These are phyloP conservation scores for Plenodomus tracheiphilus DNA, from an alignment of 2,329 filamentous ascomycete genomes.

Conservation along the genomic window DNA sequence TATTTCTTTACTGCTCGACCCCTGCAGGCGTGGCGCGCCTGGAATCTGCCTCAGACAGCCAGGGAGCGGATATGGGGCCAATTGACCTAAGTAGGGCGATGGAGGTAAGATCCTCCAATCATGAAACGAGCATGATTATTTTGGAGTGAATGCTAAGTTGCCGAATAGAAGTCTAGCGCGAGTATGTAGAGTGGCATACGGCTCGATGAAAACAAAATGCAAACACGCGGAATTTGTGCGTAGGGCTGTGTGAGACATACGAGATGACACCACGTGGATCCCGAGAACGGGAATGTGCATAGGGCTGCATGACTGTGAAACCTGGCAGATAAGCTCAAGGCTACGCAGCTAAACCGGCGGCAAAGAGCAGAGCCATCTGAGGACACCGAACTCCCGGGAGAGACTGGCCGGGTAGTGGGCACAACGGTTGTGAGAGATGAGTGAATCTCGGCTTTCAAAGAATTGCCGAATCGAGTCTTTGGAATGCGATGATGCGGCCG, in stretches of 20 bases:
- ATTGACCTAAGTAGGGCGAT: neutral
- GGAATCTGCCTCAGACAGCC: neutral
- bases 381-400: slow-evolving; percentile 6
- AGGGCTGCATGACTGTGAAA: slow-evolving; percentile 37
- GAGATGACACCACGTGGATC: slow-evolving; percentile 31
- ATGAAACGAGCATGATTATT: neutral
- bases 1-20: neutral
- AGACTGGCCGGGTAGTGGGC: neutral
- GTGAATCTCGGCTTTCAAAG: neutral
- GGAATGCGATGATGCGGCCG: neutral
- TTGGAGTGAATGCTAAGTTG: neutral
- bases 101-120: neutral
- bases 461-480: neutral
- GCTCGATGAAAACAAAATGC: neutral
- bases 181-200: neutral
- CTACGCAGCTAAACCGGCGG: slow-evolving; percentile 13
- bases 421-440: neutral
- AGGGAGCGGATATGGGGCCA: neutral
- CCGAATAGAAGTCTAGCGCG: neutral
- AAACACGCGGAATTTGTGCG: neutral
- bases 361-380: slow-evolving; percentile 7
- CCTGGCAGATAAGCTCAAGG: slow-evolving; percentile 31
- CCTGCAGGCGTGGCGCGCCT: neutral
- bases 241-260: slow-evolving; percentile 30
- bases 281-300: slow-evolving; percentile 35